Evolutionary conservation across 2,329 filamentous ascomycete species (phyloP), one percentile per base, ranked within the genome.

Genomic region (Parafenestella ontariensis): DNA sequence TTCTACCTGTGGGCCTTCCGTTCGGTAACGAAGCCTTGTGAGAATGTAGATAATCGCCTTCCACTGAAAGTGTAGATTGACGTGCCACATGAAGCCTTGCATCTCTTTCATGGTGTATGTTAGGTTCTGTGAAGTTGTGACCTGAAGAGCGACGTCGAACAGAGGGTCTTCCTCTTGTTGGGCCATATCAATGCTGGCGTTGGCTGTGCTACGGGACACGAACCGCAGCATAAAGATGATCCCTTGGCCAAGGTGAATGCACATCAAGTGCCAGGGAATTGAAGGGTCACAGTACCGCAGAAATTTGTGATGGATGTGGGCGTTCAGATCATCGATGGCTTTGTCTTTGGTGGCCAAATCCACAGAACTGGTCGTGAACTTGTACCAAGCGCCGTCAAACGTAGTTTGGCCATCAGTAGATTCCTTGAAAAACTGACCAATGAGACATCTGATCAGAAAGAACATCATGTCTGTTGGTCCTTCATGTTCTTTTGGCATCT

Each of bases 11-110:
- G 60, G 13, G 39, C 66, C 50, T 40, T 59, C n/a, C 2, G 66
- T 70, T 11, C 66, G 68, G 17, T 63, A 57, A 1, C 70, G 64
- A 13, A 75, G 59, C 33, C 72, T 64, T 1, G 60, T 63, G 29
- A 84, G 66, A 41, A 84, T 73, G 61, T 81, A 79, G n/a, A 83
- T 78, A 40, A 82, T 76, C 9, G 81, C 76, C 48, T 83, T 81
- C 81, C 81, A 84, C 18, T 78, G 77, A 64, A 83, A 84, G 34
- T 81, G 76, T 24, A 75, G 69, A 23, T 80, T 74, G 46, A 78
- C 70, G 60, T 82, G 78, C 79, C 80, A 82, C 23, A 71, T 61
- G 53, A 77, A 82, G n/a, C 73, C 70, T 31, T 75, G 71, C 47
- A 79, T 68, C 20, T 70, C 69, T 24, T 71, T 67, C 26, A 76